Evolutionary conservation across 1,139 yeast genomes (phyloP), one percentile per base, ranked within the genome.

Genomic region (Sugiyamaella castrensis): DNA sequence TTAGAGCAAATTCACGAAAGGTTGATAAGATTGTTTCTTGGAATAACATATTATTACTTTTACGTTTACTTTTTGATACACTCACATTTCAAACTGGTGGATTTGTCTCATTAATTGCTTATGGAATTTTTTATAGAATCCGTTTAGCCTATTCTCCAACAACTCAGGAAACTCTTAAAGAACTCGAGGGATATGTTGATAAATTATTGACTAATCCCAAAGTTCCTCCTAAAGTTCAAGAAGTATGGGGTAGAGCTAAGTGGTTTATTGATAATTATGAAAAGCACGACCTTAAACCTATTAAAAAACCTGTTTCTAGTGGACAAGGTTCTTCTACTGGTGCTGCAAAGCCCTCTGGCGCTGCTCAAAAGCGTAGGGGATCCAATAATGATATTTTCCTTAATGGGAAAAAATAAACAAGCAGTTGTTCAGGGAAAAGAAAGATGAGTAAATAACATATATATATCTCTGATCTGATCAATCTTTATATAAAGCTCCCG

Each of bases 101-200:
- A n/a, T 76, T 86, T 71, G 60, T 81, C 43, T 77, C 84, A 1
- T 70, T 87, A 37, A 52, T 77, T 13, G 68, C 77, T 32, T 87
- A 82, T 65, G 64, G 76, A 9, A 55, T 82, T 30, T 88, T 89
- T 69, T 75, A 85, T 65, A 82, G 87, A 67, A 68, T 86, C 53
- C 80, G 95, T 67, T 81, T 76, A 59, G 94, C 87, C 63, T 83
- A 81, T 62, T 81, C 89, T 11, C 75, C 81, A 27, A 77, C 80
- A 63, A 82, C 89, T 49, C 79, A 84, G 68, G 75, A 80, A 55
- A 80, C 82, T 35, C 72, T 88, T 61, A 78, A 81, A 65, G 72
- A 76, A 41, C 70, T 84, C 62, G 89, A 82, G 62, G 78, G 79
- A 33, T 71, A 79, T 53, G 62, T 82, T 48, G 96, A 89, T 63